These are phyloP conservation scores for Ophiocordyceps sinensis DNA, from an alignment of 2,329 filamentous ascomycete genomes.

Conservation along the genomic window DNA sequence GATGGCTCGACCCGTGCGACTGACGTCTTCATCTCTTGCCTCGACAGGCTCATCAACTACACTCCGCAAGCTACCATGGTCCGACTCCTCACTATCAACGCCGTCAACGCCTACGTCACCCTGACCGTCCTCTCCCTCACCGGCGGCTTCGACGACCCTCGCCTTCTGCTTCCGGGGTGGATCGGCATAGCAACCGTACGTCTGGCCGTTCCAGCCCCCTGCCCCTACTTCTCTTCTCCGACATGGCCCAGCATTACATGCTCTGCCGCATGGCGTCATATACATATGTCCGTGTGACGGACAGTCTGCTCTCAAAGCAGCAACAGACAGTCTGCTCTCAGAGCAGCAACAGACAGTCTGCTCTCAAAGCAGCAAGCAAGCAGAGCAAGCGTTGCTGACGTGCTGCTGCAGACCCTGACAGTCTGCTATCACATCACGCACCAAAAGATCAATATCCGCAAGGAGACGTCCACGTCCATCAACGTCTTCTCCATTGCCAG, in stretches of 20 bases:
- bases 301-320: neutral
- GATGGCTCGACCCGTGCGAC: neutral
- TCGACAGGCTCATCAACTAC: constrained; percentile 62
- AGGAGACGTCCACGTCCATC: constrained; percentile 65
- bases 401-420: constrained; percentile 44
- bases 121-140: constrained; percentile 57
- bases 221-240: neutral
- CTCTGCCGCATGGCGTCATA: too few species aligned
- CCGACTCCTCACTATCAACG: constrained; percentile 61
- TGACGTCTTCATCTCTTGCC: neutral
- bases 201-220: constrained; percentile 3
- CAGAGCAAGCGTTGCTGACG: neutral
- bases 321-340: neutral
- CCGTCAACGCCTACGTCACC: constrained; percentile 60
- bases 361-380: neutral
- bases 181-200: constrained; percentile 60
- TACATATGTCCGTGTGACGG: too few species aligned
- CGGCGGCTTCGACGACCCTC: constrained; percentile 55
- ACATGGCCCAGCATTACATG: neutral
- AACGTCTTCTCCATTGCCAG: constrained; percentile 63
- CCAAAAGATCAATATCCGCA: constrained; percentile 65
- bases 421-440: constrained; percentile 64
- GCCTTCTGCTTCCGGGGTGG: constrained; percentile 63
- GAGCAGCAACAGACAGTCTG: neutral
- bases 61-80: constrained; percentile 69